Percentiles rank a stretch among this genome's conserved stretches.
Evolutionary conservation across 495 filamentous ascomycete genomes (phyloP).

Genomic region (Barbatosphaeria neglecta): DNA sequence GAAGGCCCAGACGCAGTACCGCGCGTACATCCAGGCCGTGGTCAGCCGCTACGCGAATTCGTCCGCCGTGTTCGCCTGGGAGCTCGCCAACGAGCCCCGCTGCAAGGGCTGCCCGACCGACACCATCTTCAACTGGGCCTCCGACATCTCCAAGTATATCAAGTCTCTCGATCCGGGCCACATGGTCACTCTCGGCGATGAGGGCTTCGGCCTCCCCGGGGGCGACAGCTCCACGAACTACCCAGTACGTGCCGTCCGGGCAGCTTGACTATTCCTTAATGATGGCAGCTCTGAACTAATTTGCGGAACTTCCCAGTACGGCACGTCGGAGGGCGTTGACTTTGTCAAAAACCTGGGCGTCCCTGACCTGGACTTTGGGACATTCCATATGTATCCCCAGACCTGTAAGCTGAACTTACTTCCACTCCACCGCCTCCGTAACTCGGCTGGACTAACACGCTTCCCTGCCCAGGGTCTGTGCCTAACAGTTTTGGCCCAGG

Average conservation of each 20-base stretch:
- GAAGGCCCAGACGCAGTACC: conserved; percentile 46
- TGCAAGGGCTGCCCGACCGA: conserved; percentile 48
- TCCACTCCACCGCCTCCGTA: not conserved
- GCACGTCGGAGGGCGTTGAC: conserved; percentile 43
- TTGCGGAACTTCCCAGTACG: conserved; percentile 24
- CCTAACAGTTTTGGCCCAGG: conserved; percentile 29
- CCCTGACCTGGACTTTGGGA: conserved; percentile 48
- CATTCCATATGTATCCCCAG: conserved; percentile 51
- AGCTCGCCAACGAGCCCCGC: conserved; percentile 59
- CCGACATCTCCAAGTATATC: conserved; percentile 48
- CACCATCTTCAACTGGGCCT: conserved; percentile 51
- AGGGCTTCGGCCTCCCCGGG: conserved; percentile 32
- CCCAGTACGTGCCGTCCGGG: conserved; percentile 12
- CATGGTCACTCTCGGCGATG: conserved; percentile 59
- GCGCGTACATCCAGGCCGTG: conserved; percentile 50
- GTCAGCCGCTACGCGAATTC: conserved; percentile 47
- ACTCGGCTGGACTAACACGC: not conserved
- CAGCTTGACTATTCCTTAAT: not conserved
- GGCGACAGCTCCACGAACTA: conserved; percentile 31
- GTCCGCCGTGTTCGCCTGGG: conserved; percentile 57
- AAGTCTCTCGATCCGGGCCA: conserved; percentile 52
- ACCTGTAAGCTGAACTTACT: conserved; percentile 23
- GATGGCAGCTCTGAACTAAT: not conserved
- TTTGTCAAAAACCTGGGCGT: conserved; percentile 43
- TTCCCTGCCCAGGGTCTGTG: conserved; percentile 23